These are phyloP conservation scores for Aristolochia contorta DNA, from an alignment of 164 flowering plant genomes.

Conservation along the genomic window DNA sequence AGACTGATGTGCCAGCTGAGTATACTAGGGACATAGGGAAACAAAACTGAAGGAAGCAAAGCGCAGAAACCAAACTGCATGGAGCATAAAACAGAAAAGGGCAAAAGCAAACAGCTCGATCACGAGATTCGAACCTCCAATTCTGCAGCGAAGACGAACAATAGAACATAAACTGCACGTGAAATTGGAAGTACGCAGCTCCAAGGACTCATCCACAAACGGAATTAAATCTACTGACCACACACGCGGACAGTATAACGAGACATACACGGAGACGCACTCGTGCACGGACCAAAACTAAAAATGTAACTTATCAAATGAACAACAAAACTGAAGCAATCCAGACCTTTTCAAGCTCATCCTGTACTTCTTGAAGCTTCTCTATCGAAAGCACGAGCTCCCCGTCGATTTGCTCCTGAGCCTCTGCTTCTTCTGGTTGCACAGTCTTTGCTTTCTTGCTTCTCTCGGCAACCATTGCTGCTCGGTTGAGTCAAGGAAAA, in stretches of 20 bases:
- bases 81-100: background rate
- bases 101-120: background rate
- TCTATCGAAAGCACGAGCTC: constrained; percentile 32
- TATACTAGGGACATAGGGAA: background rate
- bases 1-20: no score
- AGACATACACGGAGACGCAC: no score
- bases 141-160: background rate
- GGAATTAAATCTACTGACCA: background rate
- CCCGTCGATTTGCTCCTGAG: constrained; percentile 26
- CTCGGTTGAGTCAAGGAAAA: background rate
- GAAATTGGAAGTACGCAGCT: background rate
- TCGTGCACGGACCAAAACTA: background rate
- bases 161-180: background rate
- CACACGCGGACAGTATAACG: background rate
- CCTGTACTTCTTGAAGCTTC: constrained; percentile 38
- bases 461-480: constrained; percentile 24
- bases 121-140: no score
- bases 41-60: background rate
- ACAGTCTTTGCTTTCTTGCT: constrained; percentile 25
- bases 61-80: background rate
- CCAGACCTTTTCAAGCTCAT: constrained; percentile 35
- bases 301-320: no score
- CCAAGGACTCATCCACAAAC: background rate
- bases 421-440: constrained; percentile 13
- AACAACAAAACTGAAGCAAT: background rate